Conservation (phyloP, 116 monocot genomes). For the Trichopus zeylanicus region DNA sequence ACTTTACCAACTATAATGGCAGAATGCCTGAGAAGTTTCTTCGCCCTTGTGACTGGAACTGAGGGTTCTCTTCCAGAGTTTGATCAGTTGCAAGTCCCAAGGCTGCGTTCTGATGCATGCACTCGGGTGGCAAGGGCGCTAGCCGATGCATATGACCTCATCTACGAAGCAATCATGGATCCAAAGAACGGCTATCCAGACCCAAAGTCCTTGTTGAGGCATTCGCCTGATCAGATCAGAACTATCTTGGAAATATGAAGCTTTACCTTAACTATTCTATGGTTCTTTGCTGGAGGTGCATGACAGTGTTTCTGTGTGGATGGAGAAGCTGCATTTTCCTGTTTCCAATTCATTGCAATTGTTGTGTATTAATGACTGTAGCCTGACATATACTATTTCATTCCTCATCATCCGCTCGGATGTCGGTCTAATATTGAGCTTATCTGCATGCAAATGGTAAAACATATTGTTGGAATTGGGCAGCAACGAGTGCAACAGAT, state of each 20-base stretch:
- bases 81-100: slow-evolving; percentile 83
- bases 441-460: too few species aligned
- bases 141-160: slow-evolving; percentile 46
- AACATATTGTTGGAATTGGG: too few species aligned
- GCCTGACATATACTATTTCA: too few species aligned
- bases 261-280: not conserved
- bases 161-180: slow-evolving; percentile 58
- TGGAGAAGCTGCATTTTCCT: too few species aligned
- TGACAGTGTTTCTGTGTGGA: too few species aligned
- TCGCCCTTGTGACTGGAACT: slow-evolving; percentile 61
- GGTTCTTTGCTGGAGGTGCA: too few species aligned
- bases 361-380: too few species aligned
- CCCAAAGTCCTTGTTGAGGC: slow-evolving; percentile 59
- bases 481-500: too few species aligned
- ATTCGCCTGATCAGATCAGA: slow-evolving; percentile 71
- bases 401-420: too few species aligned
- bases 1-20: slow-evolving; percentile 31
- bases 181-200: slow-evolving; percentile 71
- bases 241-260: slow-evolving; percentile 77
- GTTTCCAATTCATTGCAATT: too few species aligned
- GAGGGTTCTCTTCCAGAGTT: slow-evolving; percentile 82
- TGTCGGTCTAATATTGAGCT: too few species aligned
- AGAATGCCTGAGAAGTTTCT: slow-evolving; percentile 68
- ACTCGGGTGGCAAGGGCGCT: slow-evolving; percentile 51
- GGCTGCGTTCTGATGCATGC: slow-evolving; percentile 51